A percentile compares a stretch with the other conserved stretches of the same genome.
Conservation (phyloP, 2,329 filamentous ascomycete species). For the Ascochyta lentis region DNA sequence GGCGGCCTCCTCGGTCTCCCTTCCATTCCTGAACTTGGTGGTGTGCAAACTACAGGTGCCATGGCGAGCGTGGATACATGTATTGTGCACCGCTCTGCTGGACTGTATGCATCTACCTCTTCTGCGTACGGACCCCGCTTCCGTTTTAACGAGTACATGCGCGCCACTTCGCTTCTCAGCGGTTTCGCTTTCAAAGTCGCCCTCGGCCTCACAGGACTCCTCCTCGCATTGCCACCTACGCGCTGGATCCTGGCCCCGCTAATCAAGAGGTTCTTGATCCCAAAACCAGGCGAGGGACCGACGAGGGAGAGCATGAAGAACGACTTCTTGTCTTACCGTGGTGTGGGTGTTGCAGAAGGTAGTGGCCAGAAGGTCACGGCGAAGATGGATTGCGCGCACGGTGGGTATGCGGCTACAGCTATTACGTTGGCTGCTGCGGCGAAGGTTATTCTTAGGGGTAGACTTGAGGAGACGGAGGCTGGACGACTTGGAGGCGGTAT, state of each 20-base stretch:
- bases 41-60: constrained; percentile 62
- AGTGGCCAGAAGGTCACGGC: constrained; percentile 61
- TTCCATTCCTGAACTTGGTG: constrained; percentile 64
- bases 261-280: constrained; percentile 39
- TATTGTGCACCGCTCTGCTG: constrained; percentile 67
- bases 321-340: constrained; percentile 69
- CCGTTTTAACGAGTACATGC: constrained; percentile 63
- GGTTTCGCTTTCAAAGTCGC: constrained; percentile 59
- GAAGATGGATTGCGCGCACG: constrained; percentile 64
- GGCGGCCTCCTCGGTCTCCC: constrained; percentile 59
- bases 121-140: constrained; percentile 62
- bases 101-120: constrained; percentile 55
- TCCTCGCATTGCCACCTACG: constrained; percentile 60
- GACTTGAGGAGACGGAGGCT: constrained; percentile 54
- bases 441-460: constrained; percentile 68
- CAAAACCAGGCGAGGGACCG: constrained; percentile 42
- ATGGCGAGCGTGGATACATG: constrained; percentile 61
- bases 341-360: constrained; percentile 64
- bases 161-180: constrained; percentile 56
- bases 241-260: constrained; percentile 51
- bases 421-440: constrained; percentile 70
- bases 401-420: constrained; percentile 72
- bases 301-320: constrained; percentile 60
- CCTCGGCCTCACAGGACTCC: constrained; percentile 53
- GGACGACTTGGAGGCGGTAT: constrained; percentile 68